Base-by-base conservation (phyloP, 2,329 filamentous ascomycete genomes). In the Monosporascus sp. region DNA sequence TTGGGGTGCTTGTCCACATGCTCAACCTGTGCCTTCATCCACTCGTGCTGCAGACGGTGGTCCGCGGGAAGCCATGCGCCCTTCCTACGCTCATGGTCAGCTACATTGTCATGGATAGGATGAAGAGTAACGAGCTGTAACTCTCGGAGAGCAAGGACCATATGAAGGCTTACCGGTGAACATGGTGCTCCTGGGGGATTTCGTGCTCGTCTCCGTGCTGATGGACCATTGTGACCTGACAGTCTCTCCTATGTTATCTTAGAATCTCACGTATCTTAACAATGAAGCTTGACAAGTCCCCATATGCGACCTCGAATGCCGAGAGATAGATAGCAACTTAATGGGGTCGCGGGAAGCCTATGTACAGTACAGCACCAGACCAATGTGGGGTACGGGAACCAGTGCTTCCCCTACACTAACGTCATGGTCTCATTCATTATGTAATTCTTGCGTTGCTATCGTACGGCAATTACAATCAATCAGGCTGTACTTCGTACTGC, bases 21-120 rank as follows among this genome's bases (percentile, higher is more conserved):
- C 7, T 78, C 68, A 44, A 85, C 76, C 20, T 82, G 73, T 15
- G 74, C 74, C 7, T 71, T 70, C n/a, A 89, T 77, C 82, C 81
- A 89, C 65, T 82, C 77, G 52, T 75, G 77, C 66, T 87, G 83
- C 9, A 83, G 71, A 38, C 80, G 77, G 63, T 83, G 78, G 68
- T 88, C 83, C 2, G 79, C 71, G 3, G 84, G 84, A 27, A 88
- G 76, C 86, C 85, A 89, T 38, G 72, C 71, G 8, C 83, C 82
- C 2, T 74, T 48, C 7, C 31, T 48, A 27, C 14, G 14, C 15
- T 17, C 9, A n/a, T 9, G 17, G 22, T 35, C n/a, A 35, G 45
- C 17, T 11, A 46, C n/a, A 15, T 5, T 18, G 17, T 11, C 24
- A 8, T 17, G 20, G 8, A 17, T 17, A 44, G 11, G 8, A 9